Percentiles rank a stretch among this genome's conserved stretches.
These are phyloP conservation scores for Heliosperma pusillum DNA, from an alignment of 148 eudicot species.

Conservation along the genomic window DNA sequence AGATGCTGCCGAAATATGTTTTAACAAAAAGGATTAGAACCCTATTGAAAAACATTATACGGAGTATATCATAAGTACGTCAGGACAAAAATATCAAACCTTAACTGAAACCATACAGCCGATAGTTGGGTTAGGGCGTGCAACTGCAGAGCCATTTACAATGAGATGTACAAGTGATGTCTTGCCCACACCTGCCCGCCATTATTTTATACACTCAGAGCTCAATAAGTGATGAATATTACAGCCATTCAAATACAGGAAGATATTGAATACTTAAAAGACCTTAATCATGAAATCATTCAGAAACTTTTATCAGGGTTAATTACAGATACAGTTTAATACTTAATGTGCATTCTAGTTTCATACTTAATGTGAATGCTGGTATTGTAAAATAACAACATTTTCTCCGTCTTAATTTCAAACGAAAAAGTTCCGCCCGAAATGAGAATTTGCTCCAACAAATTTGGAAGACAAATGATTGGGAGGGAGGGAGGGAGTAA, in stretches of 20 bases:
- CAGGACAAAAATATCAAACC: conserved; percentile 29
- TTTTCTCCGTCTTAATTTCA: no score
- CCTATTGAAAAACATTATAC: not conserved
- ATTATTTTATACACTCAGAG: conserved; percentile 5
- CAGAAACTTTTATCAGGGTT: not conserved
- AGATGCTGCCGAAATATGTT: conserved; percentile 43
- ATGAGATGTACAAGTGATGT: conserved; percentile 78
- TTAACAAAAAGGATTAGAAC: conserved; percentile 10
- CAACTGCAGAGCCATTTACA: conserved; percentile 60
- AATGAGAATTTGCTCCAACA: not conserved
- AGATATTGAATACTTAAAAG: not conserved
- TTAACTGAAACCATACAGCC: conserved; percentile 72
- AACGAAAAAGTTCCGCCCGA: no score
- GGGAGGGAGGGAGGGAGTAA: no score
- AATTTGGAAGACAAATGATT: no score
- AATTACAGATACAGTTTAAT: not conserved
- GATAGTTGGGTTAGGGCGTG: conserved; percentile 64
- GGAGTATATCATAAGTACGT: not conserved
- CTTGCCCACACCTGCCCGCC: conserved; percentile 72
- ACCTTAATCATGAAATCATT: not conserved
- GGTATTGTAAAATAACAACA: no score
- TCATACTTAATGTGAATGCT: no score
- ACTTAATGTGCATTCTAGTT: no score
- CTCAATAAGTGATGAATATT: not conserved
- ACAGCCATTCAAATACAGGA: not conserved